A percentile compares a stretch with the other conserved stretches of the same genome.
Conservation (phyloP, 2,329 filamentous ascomycete species). For the Tolypocladium sp. region DNA sequence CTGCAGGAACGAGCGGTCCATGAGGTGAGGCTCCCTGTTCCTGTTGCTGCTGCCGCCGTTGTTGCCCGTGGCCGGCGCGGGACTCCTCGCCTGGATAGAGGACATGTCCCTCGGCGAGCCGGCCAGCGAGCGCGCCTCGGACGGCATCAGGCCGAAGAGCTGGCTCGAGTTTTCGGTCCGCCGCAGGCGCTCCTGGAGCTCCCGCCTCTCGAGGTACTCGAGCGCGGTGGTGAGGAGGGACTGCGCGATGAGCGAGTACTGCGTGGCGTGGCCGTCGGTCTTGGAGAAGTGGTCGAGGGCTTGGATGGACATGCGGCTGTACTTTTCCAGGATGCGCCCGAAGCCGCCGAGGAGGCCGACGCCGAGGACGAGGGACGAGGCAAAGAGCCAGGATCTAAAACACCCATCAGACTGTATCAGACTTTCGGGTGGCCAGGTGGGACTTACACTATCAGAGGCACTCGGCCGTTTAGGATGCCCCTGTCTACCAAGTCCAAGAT, state of each 20-base stretch:
- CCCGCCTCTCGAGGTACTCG: constrained; percentile 36
- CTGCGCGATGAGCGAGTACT: constrained; percentile 44
- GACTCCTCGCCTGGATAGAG: constrained; percentile 6
- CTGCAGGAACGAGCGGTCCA: background rate
- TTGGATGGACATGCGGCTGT: constrained; percentile 36
- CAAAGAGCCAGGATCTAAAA: constrained; percentile 43
- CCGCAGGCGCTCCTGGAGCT: constrained; percentile 34
- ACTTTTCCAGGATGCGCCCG: constrained; percentile 41
- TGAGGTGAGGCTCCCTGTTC: background rate
- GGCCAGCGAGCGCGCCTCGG: background rate
- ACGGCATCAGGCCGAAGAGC: constrained; percentile 39
- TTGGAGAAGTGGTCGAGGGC: constrained; percentile 40
- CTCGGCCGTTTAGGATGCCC: constrained; percentile 30
- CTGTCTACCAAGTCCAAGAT: constrained; percentile 34
- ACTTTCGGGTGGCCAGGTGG: background rate
- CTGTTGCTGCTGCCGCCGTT: background rate
- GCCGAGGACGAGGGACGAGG: constrained; percentile 41
- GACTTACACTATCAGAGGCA: constrained; percentile 41
- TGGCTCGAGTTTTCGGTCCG: constrained; percentile 42
- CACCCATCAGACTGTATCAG: background rate
- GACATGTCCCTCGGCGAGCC: background rate
- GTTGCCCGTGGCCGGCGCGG: background rate
- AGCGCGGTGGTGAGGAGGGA: constrained; percentile 37
- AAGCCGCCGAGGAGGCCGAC: constrained; percentile 42
- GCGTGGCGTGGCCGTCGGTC: constrained; percentile 38